Evolutionary conservation across 352 stramenopile species (phyloP).

Genomic region (Globisporangium uncinulatum): DNA sequence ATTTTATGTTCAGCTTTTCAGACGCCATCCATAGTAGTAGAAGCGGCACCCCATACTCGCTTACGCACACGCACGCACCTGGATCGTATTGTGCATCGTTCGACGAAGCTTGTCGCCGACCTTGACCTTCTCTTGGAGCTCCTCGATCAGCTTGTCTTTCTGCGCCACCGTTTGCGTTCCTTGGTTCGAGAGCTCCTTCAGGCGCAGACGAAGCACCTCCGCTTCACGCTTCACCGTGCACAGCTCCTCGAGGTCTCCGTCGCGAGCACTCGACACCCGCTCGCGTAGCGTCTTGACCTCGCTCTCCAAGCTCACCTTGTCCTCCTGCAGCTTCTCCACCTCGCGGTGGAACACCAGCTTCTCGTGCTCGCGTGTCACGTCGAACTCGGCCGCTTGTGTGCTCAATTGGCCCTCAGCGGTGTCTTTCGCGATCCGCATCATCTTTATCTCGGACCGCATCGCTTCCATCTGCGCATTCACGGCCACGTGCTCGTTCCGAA

Average conservation of each 20-base stretch:
- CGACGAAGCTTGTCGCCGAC: conserved; percentile 83
- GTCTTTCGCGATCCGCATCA: conserved; percentile 18
- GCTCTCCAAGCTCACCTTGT: conserved; percentile 70
- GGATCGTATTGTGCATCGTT: conserved; percentile 98
- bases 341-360: conserved; percentile 27
- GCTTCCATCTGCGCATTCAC: conserved; percentile 81
- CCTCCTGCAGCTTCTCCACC: conserved; percentile 60
- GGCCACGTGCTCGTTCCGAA: conserved; percentile 67
- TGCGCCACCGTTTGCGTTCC: conserved; percentile 58
- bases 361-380: conserved; percentile 38
- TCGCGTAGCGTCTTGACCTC: conserved; percentile 62
- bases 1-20: not conserved
- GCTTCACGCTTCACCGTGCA: conserved; percentile 65
- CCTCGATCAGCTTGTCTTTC: conserved; percentile 59
- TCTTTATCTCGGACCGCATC: conserved; percentile 66
- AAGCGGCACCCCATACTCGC: not conserved
- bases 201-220: conserved; percentile 58
- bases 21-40: no score
- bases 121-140: conserved; percentile 69
- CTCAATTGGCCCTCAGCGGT: conserved; percentile 42
- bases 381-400: conserved; percentile 22
- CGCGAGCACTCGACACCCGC: conserved; percentile 38
- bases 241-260: conserved; percentile 64
- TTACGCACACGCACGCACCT: conserved; percentile 31
- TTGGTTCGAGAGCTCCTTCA: conserved; percentile 61